Evolutionary conservation across 495 filamentous ascomycete genomes (phyloP), one percentile per base, ranked within the genome.

Genomic region (Aspergillus homomorphus): DNA sequence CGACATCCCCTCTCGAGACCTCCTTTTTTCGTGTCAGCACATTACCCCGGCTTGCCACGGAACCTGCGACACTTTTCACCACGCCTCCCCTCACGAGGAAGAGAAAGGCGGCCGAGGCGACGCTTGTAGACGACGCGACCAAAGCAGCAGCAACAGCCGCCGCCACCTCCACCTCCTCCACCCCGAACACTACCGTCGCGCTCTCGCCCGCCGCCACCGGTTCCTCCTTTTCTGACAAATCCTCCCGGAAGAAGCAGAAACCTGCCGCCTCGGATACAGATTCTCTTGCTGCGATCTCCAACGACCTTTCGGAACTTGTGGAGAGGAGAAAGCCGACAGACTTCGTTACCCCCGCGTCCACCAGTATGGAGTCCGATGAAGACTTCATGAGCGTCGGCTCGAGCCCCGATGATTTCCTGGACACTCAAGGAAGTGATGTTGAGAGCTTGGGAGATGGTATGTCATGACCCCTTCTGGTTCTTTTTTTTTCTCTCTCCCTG

Each of bases 361-460:
- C 76, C 58, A 77, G 75, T 59, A 98, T 98, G 94, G 93, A 96
- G 69, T 96, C 94, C 14, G 94, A 98, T 62, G 93, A 98, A 69
- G 94, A 98, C 61, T 92, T 93, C 69, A 89, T 96, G 82, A 95
- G 89, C 53, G 86, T 87, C 58, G 80, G 86, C 62, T 92, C 90
- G 16, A 95, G 89, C 68, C 85, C 88, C 51, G 90, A 90, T 67
- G 83, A 84, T 51, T 86, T 92, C 51, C 80, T 77, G 23, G 80
- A 74, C 38, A 74, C 68, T 16, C 77, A 91, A 61, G 90, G 89
- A 24, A 91, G 86, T 66, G 91, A 92, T 23, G 86, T 90, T 67
- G 85, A 84, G 74, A 80, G 91, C 64, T 80, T 94, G 49, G 91
- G 85, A 26, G 90, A 82, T 73, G 91, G 92, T 94, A 70, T 51